Base-by-base conservation (phyloP, 345 rosid genomes). In the Rhodamnia argentea region DNA sequence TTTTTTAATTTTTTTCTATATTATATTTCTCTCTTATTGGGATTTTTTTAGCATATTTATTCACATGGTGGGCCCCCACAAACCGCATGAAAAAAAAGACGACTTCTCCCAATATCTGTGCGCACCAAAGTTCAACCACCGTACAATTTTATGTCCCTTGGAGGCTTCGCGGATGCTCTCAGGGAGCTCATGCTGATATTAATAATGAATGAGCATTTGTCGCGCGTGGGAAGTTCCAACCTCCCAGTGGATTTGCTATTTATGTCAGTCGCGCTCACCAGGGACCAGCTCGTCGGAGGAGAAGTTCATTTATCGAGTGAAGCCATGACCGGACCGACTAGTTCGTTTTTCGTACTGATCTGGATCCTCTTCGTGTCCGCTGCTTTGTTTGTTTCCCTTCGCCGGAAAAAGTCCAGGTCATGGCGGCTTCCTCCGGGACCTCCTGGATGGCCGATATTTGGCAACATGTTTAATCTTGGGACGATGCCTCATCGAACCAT, bases 361-460 rank as follows among this genome's bases (percentile, higher is more conserved):
- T 64, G 76, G 8, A 44, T 40, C 24, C 44, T 32, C 76, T 32
- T 64, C 16, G 76, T 32, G 44, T 87, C 81, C 64, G 57, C 82
- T 51, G 56, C 84, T 82, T 24, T 70, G 9, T 40, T 64, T 64
- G 44, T 64, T 64, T 64, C 76, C 44, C 78, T 82, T 52, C 85
- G 84, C 64, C 83, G 83, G 37, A 85, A 57, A 70, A 83, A 47
- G 32, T 24, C 84, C 14, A 42, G n/a, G 42, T 62, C 4, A 20
- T 12, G 59, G 7, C 87, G 85, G 60, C 91, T 85, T 37, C 96
- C 96, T 40, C 95, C 96, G 0, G 95, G 96, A 0, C 96, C 95
- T 12, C 85, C 91, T 3, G 94, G 96, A 85, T 93, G 95, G 95
- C 96, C 95, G 5, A 54, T 94, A 7, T 10, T 94, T 9, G 95